Base-by-base conservation (phyloP, 2,329 filamentous ascomycete genomes). In the Neobulgaria alba region DNA sequence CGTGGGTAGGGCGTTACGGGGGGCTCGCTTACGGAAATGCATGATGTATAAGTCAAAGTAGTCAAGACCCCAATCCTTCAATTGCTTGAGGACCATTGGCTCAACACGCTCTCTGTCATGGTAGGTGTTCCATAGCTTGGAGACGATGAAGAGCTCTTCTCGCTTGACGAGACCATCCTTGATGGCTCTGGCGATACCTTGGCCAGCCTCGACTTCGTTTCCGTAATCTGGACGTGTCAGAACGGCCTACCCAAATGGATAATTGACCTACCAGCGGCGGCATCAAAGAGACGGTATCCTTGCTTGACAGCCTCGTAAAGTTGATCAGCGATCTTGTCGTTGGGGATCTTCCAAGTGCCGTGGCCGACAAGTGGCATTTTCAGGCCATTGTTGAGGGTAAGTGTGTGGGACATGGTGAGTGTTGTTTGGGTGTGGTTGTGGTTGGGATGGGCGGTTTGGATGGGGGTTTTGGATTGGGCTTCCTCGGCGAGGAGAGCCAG, bases 171-270 rank as follows among this genome's bases (percentile, higher is more conserved):
- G 71, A 4, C 83, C 82, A 9, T 89, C 85, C 58, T 79, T 72
- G 64, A 89, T 85, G 57, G 85, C 84, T 53, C 82, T 81, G 46
- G 78, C 75, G 39, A 89, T 72, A 56, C 84, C 84, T 61, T 87
- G 66, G 45, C 84, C 84, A 49, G 74, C 77, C 62, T 87, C 82
- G 52, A 75, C 73, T 65, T 89, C 84, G 61, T 89, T 89, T 56
- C 81, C 82, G 64, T 89, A 89, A 63, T 88, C 83, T 83, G 56
- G 9, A 36, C 3, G 3, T 33, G 30, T 42, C 20, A 39, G 23
- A 1, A 18, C n/a, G 19, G 10, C 10, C 14, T 21, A 5, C n/a
- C 14, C 9, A 12, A 19, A 12, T 5, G 18, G 58, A 87, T 79
- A 69, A 90, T 84, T 56, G 14, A 56, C 60, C 36, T 61, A 71